These are phyloP conservation scores for Diaporthe longicolla DNA, from an alignment of 2,329 filamentous ascomycete species.

Conservation along the genomic window DNA sequence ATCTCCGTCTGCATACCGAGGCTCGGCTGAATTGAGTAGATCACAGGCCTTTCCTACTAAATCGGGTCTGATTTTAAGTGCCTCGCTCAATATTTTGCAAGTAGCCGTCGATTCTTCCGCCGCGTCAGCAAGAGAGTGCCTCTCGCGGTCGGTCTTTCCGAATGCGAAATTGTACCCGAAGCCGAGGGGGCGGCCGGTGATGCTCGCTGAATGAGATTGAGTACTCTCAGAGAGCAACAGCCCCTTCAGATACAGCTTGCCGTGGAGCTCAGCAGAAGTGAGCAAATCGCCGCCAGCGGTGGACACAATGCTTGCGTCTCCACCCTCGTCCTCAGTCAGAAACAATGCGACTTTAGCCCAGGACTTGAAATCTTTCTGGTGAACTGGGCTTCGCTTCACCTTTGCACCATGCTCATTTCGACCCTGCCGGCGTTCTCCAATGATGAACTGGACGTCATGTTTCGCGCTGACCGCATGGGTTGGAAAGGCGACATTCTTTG, in stretches of 20 bases:
- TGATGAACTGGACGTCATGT: not conserved
- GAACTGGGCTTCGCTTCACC: not conserved
- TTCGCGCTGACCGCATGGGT: not conserved
- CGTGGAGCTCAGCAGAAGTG: not conserved
- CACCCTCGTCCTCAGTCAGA: not conserved
- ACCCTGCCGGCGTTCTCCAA: not conserved
- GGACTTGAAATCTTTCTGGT: not conserved
- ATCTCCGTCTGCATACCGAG: not conserved
- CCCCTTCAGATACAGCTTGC: not conserved
- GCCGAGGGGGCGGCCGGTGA: not conserved
- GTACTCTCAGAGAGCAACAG: not conserved
- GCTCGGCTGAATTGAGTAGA: not conserved
- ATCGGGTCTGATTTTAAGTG: not conserved
- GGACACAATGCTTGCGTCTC: not conserved
- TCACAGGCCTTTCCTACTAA: not conserved
- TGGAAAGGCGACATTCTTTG: rapidly evolving
- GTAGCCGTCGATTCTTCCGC: not conserved
- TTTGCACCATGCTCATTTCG: not conserved
- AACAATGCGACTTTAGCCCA: not conserved
- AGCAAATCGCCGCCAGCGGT: not conserved
- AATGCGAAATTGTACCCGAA: not conserved
- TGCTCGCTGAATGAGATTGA: not conserved
- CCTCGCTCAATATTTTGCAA: not conserved
- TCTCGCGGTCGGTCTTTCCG: conserved; percentile 4
- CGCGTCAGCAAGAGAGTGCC: not conserved